phyloP scores from a whole-genome alignment of 2,329 filamentous ascomycete species.

The Parastagonospora avenae region DNA sequence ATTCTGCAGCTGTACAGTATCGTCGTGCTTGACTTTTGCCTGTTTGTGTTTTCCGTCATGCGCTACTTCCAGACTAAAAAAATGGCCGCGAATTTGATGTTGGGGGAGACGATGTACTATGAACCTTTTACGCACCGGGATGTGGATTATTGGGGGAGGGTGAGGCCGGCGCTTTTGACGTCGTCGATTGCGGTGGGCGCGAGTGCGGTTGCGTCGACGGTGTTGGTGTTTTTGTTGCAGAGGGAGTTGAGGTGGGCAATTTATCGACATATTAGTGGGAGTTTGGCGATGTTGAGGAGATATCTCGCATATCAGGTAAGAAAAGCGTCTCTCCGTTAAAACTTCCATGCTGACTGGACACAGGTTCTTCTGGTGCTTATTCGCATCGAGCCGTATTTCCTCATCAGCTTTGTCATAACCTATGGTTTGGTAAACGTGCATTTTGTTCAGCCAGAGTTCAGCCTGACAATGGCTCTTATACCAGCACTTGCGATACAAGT shows the following conservation, averaged over 20 bases:
- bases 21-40: conserved; percentile 23
- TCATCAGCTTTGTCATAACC: conserved; percentile 24
- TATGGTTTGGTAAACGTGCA: conserved; percentile 30
- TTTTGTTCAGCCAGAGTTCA: conserved; percentile 26
- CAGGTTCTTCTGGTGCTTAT: conserved; percentile 25
- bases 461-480: conserved; percentile 29
- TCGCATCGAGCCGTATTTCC: conserved; percentile 25
- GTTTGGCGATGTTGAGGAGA: conserved; percentile 10
- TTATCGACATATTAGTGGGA: conserved; percentile 22
- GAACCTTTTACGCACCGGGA: conserved; percentile 19
- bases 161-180: conserved; percentile 5
- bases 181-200: conserved; percentile 4
- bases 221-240: conserved; percentile 6
- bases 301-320: conserved; percentile 22
- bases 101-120: background rate
- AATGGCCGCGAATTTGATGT: background rate
- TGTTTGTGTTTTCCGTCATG: conserved; percentile 22
- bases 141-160: conserved; percentile 11
- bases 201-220: conserved; percentile 8
- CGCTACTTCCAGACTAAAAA: conserved; percentile 19
- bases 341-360: background rate
- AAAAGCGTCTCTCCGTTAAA: background rate
- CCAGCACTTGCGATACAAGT: conserved; percentile 20
- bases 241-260: conserved; percentile 25
- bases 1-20: conserved; percentile 28